Evolutionary conservation across 179 eudicot species (phyloP).

Genomic region (Silene coronaria): DNA sequence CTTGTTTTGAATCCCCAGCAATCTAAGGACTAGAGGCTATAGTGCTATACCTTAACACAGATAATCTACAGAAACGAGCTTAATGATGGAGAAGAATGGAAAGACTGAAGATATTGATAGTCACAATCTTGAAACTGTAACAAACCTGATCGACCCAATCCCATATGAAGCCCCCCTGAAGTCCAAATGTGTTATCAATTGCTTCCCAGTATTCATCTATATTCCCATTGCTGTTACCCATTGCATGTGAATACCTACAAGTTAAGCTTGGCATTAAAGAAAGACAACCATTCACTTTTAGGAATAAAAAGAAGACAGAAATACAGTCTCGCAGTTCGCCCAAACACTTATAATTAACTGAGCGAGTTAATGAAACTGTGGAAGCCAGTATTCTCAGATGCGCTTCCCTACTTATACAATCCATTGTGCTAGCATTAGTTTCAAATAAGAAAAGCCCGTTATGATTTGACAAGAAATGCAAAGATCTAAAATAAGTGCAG

Average conservation of each 20-base stretch:
- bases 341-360: background rate
- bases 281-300: background rate
- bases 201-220: conserved; percentile 89
- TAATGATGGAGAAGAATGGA: background rate
- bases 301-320: background rate
- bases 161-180: conserved; percentile 99
- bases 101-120: background rate
- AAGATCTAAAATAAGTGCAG: background rate
- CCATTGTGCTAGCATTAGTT: background rate
- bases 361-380: background rate
- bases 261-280: conserved; percentile 2
- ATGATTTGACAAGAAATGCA: background rate
- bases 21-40: background rate
- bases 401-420: background rate
- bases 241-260: conserved; percentile 86
- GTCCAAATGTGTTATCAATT: conserved; percentile 86
- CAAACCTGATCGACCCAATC: conserved; percentile 96
- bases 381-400: background rate
- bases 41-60: background rate
- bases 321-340: background rate
- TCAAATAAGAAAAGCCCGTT: background rate
- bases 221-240: conserved; percentile 97
- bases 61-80: background rate
- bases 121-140: conserved; percentile 8
- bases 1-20: background rate